Conservation (phyloP, 495 filamentous ascomycete genomes). For the Lepidopterella palustris region DNA sequence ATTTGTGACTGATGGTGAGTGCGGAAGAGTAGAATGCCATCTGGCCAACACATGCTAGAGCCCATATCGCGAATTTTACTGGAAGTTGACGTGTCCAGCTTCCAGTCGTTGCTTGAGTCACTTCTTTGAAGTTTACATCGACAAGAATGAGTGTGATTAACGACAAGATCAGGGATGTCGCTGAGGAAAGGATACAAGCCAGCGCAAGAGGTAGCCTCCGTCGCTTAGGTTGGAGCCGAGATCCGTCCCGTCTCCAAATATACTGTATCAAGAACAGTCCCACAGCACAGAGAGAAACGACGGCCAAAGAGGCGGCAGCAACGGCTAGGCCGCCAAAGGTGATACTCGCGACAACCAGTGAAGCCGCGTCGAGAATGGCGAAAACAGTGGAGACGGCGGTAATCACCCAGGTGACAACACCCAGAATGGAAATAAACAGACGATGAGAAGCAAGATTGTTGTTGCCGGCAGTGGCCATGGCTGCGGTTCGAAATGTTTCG, state of each 20-base stretch:
- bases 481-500: background rate
- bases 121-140: slow-evolving; percentile 9
- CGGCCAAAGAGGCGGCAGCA: slow-evolving; percentile 14
- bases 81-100: slow-evolving; percentile 9
- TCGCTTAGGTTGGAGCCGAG: background rate
- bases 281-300: slow-evolving; percentile 10
- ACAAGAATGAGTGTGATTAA: slow-evolving; percentile 16
- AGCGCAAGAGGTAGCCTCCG: slow-evolving; percentile 5
- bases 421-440: slow-evolving; percentile 18
- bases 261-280: slow-evolving; percentile 18
- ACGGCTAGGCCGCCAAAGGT: slow-evolving; percentile 12
- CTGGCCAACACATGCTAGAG: slow-evolving; percentile 11
- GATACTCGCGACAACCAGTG: slow-evolving; percentile 3
- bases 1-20: background rate
- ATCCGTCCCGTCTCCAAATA: slow-evolving; percentile 21
- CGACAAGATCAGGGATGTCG: slow-evolving; percentile 10
- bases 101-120: background rate
- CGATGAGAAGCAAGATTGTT: slow-evolving; percentile 14
- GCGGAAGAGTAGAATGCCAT: slow-evolving; percentile 13
- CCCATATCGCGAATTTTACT: slow-evolving; percentile 16
- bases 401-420: slow-evolving; percentile 15
- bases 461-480: slow-evolving; percentile 2
- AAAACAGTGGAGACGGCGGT: slow-evolving; percentile 19
- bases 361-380: slow-evolving; percentile 20
- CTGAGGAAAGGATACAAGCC: slow-evolving; percentile 11